phyloP scores from a whole-genome alignment of 1,284 basidiomycete genomes.

The Trichosporon ovoides region DNA sequence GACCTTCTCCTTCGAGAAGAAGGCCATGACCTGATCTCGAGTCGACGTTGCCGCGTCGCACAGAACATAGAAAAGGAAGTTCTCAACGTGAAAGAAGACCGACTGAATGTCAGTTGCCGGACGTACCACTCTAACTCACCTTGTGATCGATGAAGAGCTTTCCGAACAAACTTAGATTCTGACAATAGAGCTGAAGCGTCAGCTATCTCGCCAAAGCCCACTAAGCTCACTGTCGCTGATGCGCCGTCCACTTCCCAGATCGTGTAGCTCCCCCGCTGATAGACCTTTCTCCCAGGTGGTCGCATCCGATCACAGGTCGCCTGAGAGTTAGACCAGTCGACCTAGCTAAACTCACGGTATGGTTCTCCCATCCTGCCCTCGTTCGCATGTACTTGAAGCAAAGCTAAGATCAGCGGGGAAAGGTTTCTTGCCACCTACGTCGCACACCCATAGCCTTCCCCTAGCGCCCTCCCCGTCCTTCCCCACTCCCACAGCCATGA shows the following conservation, averaged over 20 bases:
- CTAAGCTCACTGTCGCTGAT: conserved; percentile 62
- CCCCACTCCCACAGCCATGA: conserved; percentile 60
- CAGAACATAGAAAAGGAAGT: conserved; percentile 81
- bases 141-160: conserved; percentile 99
- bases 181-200: conserved; percentile 75
- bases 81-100: conserved; percentile 76
- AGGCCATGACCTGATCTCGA: conserved; percentile 79
- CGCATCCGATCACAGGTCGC: conserved; percentile 64
- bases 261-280: conserved; percentile 78
- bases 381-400: conserved; percentile 97
- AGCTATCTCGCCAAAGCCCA: background rate
- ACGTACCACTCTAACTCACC: conserved; percentile 21
- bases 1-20: conserved; percentile 97
- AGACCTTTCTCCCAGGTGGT: conserved; percentile 86
- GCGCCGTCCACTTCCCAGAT: conserved; percentile 97
- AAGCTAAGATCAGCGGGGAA: conserved; percentile 44
- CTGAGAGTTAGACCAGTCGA: conserved; percentile 48
- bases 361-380: conserved; percentile 63
- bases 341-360: conserved; percentile 57
- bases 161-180: conserved; percentile 90
- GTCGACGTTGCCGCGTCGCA: conserved; percentile 73
- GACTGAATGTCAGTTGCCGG: conserved; percentile 52
- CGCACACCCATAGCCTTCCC: conserved; percentile 47
- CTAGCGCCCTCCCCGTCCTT: conserved; percentile 50
- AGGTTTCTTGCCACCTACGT: conserved; percentile 28